A percentile compares a stretch with the other conserved stretches of the same genome.
Evolutionary conservation across 768 basidiomycete genomes (phyloP).

Genomic region (Lactarius psammicola): DNA sequence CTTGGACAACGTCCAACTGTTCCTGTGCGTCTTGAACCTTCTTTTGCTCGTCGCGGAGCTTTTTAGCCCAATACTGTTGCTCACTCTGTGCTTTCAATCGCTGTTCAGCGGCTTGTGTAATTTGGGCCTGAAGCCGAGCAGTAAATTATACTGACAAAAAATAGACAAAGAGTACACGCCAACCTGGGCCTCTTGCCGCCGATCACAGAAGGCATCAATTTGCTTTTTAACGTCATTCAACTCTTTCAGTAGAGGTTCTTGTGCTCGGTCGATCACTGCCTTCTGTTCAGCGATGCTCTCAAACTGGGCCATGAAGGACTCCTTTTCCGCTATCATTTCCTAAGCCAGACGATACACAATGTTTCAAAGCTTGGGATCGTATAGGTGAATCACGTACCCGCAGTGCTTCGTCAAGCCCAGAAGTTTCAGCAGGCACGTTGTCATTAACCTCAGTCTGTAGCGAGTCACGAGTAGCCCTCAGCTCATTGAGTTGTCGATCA

Average conservation of each 20-base stretch:
- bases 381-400: conserved; percentile 39
- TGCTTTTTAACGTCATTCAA: conserved; percentile 46
- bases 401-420: conserved; percentile 53
- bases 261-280: conserved; percentile 46
- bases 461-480: conserved; percentile 39
- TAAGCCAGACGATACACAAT: conserved; percentile 30
- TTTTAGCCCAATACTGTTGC: conserved; percentile 49
- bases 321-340: conserved; percentile 58
- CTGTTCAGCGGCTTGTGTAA: conserved; percentile 47
- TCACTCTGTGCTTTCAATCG: conserved; percentile 52
- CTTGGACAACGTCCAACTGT: conserved; percentile 49
- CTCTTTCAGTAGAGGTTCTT: conserved; percentile 45
- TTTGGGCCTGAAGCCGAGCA: conserved; percentile 41
- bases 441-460: conserved; percentile 65
- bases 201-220: conserved; percentile 52
- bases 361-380: neutral
- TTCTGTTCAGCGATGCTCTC: conserved; percentile 46
- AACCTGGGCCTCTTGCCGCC: conserved; percentile 46
- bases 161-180: conserved; percentile 28
- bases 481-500: conserved; percentile 13
- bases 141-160: conserved; percentile 16
- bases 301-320: conserved; percentile 48
- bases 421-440: conserved; percentile 63
- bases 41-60: conserved; percentile 50
- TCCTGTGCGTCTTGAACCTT: conserved; percentile 47